Evolutionary conservation across 495 filamentous ascomycete species (phyloP), one percentile per base, ranked within the genome.

Genomic region (Polyplosphaeria fusca): DNA sequence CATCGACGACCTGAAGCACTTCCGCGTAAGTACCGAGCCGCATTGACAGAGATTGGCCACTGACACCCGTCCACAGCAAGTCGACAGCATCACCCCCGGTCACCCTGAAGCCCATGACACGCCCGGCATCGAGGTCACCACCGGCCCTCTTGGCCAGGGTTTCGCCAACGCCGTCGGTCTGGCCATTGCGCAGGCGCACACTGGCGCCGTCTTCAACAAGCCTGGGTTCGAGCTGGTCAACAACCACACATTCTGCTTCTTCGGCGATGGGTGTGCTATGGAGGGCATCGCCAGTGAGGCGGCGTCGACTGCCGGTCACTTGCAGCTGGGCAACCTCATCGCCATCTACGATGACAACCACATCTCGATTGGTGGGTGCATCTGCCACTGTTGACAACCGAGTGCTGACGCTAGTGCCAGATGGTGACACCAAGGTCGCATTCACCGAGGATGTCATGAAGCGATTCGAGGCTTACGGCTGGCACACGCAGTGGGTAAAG

Each of bases 221-320:
- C 89, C 92, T 67, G 91, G 88, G 59, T 97, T 82, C 73, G 84
- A 91, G 46, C 74, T 99, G 27, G 75, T 94, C 77, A 86, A 89
- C 81, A 97, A 97, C 84, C 83, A 97, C 83, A 99, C 93, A 67
- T 99, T 88, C 75, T 73, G 65, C 73, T 95, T 96, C 83, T 88
- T 99, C 72, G 93, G 93, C 73, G 93, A 99, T 82, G 93, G 93
- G 47, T 99, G 93, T 75, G 84, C 92, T 73, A 94, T 94, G 91
- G 93, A 99, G 79, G 93, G 93, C 79, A 83, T 99, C 80, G 87
- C 94, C 58, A 80, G 81, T 70, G 93, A 99, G 77, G 94, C 93
- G 59, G 90, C 84, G 61, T 95, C 89, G 44, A 81, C 86, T 67
- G 93, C 93, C 63, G 93, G 93, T 71, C 93, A 99, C 76, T 78